Evolutionary conservation across 2,329 filamentous ascomycete species (phyloP), one percentile per base, ranked within the genome.

Genomic region (Trichoderma sp.): DNA sequence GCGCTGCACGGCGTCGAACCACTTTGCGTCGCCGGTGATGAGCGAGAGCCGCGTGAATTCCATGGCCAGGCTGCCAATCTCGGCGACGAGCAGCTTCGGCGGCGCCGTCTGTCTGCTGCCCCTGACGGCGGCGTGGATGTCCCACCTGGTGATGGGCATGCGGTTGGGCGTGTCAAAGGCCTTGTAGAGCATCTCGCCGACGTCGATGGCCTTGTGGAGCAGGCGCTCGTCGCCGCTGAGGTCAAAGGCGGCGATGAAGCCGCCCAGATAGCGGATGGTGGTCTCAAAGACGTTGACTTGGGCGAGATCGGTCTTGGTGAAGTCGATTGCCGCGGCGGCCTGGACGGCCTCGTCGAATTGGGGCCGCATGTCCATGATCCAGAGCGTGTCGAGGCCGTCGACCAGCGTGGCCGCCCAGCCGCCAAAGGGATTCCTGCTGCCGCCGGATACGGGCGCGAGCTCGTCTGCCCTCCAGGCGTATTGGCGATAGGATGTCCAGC

Each of bases 21-120:
- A 94, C 75, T 89, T 92, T 49, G 85, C 78, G 70, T 93, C 84
- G 49, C 86, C 86, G 0, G 91, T 92, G 56, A 93, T 79, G 76
- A 93, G 89, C 18, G 89, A 87, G 58, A 94, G 82, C 11, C 91
- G 83, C 5, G 89, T 91, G 75, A 94, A 91, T 75, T 94, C 91
- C 72, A 94, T 77, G 4, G 86, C 87, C 66, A 93, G 80, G 7
- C 89, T 91, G 16, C 89, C 89, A 74, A 92, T 76, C 80, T 89
- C 84, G 71, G 85, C 88, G 73, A 91, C 80, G 73, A 90, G 78
- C 66, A 78, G 30, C 26, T 34, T 30, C 13, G 58, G 30, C 7
- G 63, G 52, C 7, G 73, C 71, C 1, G 49, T 55, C 55, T 76
- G 74, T 39, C 68, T 66, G 54, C 72, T 70, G 11, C 76, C 76